Conservation (phyloP, 352 stramenopile genomes). For the Pythium brassicae region DNA sequence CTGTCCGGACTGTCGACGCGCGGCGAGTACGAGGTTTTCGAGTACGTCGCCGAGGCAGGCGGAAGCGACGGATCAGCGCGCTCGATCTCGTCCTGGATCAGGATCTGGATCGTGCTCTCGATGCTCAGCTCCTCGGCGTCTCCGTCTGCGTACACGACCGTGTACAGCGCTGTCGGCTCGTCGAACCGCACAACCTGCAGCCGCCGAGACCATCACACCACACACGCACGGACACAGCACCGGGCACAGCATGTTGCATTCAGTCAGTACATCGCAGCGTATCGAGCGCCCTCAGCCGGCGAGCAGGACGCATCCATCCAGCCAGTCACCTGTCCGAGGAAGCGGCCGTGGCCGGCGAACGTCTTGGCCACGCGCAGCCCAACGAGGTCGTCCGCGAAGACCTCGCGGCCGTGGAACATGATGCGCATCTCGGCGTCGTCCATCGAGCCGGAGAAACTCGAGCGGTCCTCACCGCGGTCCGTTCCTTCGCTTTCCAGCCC, state of each 20-base stretch:
- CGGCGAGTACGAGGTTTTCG: slow-evolving; percentile 4
- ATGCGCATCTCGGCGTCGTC: slow-evolving; percentile 47
- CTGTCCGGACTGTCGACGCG: slow-evolving; percentile 16
- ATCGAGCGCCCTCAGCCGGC: too few species aligned
- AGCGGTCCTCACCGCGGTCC: slow-evolving; percentile 10
- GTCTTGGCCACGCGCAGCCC: slow-evolving; percentile 81
- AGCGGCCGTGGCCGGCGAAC: slow-evolving; percentile 72
- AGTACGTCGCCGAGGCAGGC: slow-evolving; percentile 14
- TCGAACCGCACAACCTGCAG: slow-evolving; percentile 77
- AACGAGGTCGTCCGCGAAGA: slow-evolving; percentile 75
- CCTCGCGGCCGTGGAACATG: slow-evolving; percentile 68
- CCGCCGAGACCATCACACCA: too few species aligned
- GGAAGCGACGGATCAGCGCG: slow-evolving; percentile 53
- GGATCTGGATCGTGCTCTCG: slow-evolving; percentile 75
- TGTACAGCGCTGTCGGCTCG: slow-evolving; percentile 58
- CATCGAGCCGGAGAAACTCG: slow-evolving; percentile 21
- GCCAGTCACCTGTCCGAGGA: slow-evolving; percentile 55
- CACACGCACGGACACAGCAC: too few species aligned
- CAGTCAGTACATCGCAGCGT: too few species aligned
- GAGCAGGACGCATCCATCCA: not conserved
- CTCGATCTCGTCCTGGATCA: slow-evolving; percentile 87
- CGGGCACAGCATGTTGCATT: too few species aligned
- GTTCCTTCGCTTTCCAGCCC: not conserved
- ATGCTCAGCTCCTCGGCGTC: slow-evolving; percentile 76
- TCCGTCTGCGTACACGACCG: slow-evolving; percentile 80